These are phyloP conservation scores for Amesomyces nigricolor DNA, from an alignment of 2,329 filamentous ascomycete species.

Conservation along the genomic window DNA sequence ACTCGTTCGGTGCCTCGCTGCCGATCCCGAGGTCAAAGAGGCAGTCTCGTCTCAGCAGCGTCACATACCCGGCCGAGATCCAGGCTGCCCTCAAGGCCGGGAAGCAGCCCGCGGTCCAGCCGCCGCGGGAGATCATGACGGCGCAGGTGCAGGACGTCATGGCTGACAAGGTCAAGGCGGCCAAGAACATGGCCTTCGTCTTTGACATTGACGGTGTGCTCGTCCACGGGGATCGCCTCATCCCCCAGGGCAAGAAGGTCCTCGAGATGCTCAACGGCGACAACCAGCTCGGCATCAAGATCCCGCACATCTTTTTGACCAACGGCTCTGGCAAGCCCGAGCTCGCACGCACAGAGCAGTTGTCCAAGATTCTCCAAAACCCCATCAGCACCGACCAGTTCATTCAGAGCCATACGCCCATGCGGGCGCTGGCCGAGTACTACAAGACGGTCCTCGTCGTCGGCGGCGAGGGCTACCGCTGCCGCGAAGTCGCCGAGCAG, in stretches of 20 bases:
- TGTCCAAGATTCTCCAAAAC: conserved; percentile 59
- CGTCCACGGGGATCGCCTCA: conserved; percentile 65
- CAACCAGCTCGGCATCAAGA: conserved; percentile 74
- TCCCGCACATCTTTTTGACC: conserved; percentile 68
- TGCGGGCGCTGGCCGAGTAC: conserved; percentile 70
- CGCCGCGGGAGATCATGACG: conserved; percentile 61
- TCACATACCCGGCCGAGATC: conserved; percentile 35
- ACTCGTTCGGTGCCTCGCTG: conserved; percentile 68
- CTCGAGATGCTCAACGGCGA: conserved; percentile 69
- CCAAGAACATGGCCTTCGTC: conserved; percentile 76
- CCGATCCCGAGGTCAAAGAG: conserved; percentile 68
- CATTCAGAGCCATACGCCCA: conserved; percentile 72
- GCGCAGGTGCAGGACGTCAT: conserved; percentile 65
- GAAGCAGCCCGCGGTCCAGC: conserved; percentile 51
- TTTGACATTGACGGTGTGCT: conserved; percentile 77
- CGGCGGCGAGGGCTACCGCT: conserved; percentile 69
- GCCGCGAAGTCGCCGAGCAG: conserved; percentile 65
- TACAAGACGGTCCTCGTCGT: conserved; percentile 71
- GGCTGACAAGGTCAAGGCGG: conserved; percentile 58
- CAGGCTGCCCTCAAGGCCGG: conserved; percentile 36
- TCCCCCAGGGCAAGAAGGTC: conserved; percentile 59
- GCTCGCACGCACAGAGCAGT: conserved; percentile 57
- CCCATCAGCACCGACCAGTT: conserved; percentile 67
- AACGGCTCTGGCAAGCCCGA: conserved; percentile 71
- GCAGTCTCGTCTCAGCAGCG: conserved; percentile 60